Evolutionary conservation across 495 filamentous ascomycete species (phyloP), one percentile per base, ranked within the genome.

Genomic region (Aspergillus heteromorphus): DNA sequence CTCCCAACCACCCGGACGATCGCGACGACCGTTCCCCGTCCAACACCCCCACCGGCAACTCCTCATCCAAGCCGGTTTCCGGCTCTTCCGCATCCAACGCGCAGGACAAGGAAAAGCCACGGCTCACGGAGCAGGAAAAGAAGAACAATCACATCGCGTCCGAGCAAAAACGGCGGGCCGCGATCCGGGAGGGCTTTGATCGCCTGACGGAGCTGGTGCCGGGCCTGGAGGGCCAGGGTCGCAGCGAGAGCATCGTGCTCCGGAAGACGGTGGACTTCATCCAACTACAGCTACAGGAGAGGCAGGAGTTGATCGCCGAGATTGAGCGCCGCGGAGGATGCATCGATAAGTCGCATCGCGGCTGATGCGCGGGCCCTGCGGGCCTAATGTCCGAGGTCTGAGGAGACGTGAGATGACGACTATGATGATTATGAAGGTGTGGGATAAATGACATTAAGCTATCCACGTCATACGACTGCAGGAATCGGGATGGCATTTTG

Each of bases 91-190:
- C 78, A 21, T 75, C 84, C 1, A 67, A 79, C 36, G 58, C 72
- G 7, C 62, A 65, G 36, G 73, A 75, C 14, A 74, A 77, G 43
- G 85, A 88, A 25, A 85, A 84, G 59, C 87, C 87, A n/a, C 83
- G 89, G 17, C 76, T 95, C 51, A 90, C 87, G 3, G 88, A 92
- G 51, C 81, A 87, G 55, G 87, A 95, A 66, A 95, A 93, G 76
- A 95, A 93, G 71, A 83, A 83, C 56, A 96, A 96, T 60, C 91
- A 96, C 64, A 93, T 95, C 59, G 83, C 82, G 8, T 91, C 87
- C 1, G 92, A 97, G 68, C 87, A 95, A 66, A 95, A 96, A 70
- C 86, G 92, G 11, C 85, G 92, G 27, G 81, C 87, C 59, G 87
- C 86, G 4, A 96, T 97, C 55, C 82, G 92, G 25, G 83, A 87